phyloP scores from a whole-genome alignment of 352 stramenopile genomes.

The Globisporangium barbulae region DNA sequence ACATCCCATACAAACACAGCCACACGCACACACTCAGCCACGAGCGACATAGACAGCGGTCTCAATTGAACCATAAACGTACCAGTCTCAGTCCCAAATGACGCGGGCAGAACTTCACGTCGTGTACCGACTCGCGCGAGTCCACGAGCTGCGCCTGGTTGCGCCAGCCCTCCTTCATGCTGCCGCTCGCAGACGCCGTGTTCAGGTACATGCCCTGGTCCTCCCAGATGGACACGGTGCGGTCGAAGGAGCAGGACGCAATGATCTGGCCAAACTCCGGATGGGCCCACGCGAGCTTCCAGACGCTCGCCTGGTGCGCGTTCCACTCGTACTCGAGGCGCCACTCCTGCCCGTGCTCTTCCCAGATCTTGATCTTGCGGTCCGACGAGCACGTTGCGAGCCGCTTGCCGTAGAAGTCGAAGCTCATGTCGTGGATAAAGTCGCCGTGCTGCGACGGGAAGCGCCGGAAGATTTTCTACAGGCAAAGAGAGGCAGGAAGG shows the following conservation, averaged over 20 bases:
- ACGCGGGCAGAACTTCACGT: constrained; percentile 94
- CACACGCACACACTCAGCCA: not conserved
- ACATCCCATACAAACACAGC: not conserved
- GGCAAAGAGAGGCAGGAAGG: not conserved
- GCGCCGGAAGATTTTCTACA: constrained; percentile 72
- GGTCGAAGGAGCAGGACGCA: constrained; percentile 92
- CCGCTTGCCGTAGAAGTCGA: constrained; percentile 91
- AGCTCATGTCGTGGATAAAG: constrained; percentile 92
- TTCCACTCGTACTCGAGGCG: constrained; percentile 88
- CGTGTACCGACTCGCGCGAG: constrained; percentile 91
- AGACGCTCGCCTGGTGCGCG: constrained; percentile 89
- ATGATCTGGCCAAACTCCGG: constrained; percentile 96
- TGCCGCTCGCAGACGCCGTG: constrained; percentile 7
- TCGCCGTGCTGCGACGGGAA: constrained; percentile 87
- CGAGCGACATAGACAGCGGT: not conserved
- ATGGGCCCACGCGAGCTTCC: constrained; percentile 93
- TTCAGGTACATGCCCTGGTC: constrained; percentile 77
- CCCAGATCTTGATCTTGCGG: constrained; percentile 91
- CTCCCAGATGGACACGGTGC: constrained; percentile 95
- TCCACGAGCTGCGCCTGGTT: constrained; percentile 90
- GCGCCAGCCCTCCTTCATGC: constrained; percentile 65
- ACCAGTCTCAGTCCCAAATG: constrained; percentile 91
- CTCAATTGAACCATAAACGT: constrained; percentile 8
- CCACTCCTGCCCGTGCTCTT: constrained; percentile 83
- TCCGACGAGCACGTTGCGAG: constrained; percentile 91